Base-by-base conservation (phyloP, 2,329 filamentous ascomycete species). In the Emericellopsis cladophorae region DNA sequence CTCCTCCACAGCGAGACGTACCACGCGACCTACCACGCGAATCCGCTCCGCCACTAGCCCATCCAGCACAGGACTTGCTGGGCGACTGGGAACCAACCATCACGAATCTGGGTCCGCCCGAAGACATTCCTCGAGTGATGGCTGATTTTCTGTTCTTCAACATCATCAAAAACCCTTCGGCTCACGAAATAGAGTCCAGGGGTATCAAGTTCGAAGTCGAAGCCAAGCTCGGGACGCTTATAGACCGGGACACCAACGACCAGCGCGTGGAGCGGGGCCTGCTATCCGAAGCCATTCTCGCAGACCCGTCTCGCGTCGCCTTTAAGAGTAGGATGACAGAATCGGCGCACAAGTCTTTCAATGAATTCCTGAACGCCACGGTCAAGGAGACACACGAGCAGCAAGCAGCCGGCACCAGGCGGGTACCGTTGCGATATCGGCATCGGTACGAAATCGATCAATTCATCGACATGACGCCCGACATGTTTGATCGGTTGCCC, bases 311-410 rank as follows among this genome's bases (percentile, higher is more conserved):
- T 26, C 71, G 75, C 36, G 69, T 83, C 24, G 72, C 71, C 0
- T 98, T 96, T 53, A 77, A 80, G 51, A 95, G 88, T 54, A 85
- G 79, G 46, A 95, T 96, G 90, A 89, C 84, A 5, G 40, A 90
- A 84, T 62, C 64, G 32, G 87, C 95, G 64, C 90, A 96, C 62
- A 81, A 81, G 52, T 67, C 67, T 16, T 79, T 90, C 64, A 98
- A 98, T 55, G 74, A 82, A 3, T 95, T 83, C 49, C 69, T 98
- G 36, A 98, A 98, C 56, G 64, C 66, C 1, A 65, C 75, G 34
- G 76, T 85, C 7, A 63, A 67, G 31, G 65, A 79, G 31, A 74
- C 79, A 2, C 62, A 75, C 56, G 62, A 76, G 48, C 26, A 29
- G 12, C 26, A 29, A 29, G 58, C 70, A 51, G 70, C 65, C 44